Evolutionary conservation across 805 yeast genomes (phyloP), one percentile per base, ranked within the genome.

Genomic region (Cyberlindnera nakhonratchasimensis): DNA sequence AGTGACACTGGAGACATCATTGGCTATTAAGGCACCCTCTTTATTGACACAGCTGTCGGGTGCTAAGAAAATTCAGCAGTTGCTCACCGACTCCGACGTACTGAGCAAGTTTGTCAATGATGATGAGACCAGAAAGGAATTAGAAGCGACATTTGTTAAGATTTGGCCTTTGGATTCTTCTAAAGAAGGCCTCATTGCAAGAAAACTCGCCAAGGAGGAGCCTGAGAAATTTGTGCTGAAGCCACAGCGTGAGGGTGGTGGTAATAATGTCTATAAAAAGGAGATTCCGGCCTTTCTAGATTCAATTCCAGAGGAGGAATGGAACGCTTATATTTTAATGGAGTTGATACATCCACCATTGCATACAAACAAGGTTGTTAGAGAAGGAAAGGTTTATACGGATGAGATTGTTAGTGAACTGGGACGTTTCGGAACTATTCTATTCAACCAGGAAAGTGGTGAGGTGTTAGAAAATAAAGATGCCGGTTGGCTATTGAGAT

Each of bases 181-280:
- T 1, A 68, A 65, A 29, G 70, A 72, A 25, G 96, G 96, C 3
- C 51, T 55, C 32, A 43, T 56, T 28, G 96, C 93, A 5, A 78
- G 75, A 44, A 65, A 73, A 46, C 62, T 86, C 34, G 96, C 95
- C 2, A 67, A 82, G 35, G 79, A 77, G 47, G 46, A 63, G 2
- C 91, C 96, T 0, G 78, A 77, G 40, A 71, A 74, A 19, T 93
- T 70, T 60, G 99, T 93, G 1, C 71, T 93, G 54, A 93, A 93
- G 59, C 99, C 99, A 4, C 99, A 93, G 65, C 77, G 99, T 68
- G 99, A 93, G 69, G 99, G 99, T 29, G 99, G 99, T 34, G 99
- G 99, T 16, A 89, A 93, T 63, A 93, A 93, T 61, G 77, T 93
- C 41, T 93, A 93, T 65, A 86, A 86, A 56, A 78, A 79, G 28